Evolutionary conservation across 148 eudicot genomes (phyloP).

Genomic region (Rhododendron kiyosumense): DNA sequence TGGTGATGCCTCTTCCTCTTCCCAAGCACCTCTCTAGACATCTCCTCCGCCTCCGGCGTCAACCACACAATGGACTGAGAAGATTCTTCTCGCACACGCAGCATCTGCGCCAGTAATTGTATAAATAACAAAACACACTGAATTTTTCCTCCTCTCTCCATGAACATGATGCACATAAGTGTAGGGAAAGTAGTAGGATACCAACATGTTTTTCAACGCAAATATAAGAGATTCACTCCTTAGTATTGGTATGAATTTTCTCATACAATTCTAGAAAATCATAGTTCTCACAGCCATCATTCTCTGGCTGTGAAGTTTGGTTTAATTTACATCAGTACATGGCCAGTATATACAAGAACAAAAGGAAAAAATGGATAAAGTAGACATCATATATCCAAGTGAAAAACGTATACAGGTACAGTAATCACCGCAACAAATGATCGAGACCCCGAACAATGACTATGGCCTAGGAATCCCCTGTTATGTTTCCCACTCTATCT

Average conservation of each 20-base stretch:
- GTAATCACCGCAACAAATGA: neutral
- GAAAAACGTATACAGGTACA: neutral
- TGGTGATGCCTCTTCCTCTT: neutral
- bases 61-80: neutral
- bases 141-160: too few species aligned
- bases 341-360: too few species aligned
- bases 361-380: too few species aligned
- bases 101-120: neutral
- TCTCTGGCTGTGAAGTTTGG: neutral
- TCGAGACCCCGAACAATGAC: neutral
- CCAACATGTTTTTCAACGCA: neutral
- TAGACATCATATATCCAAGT: neutral
- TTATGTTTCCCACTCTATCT: neutral
- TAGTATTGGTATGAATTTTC: neutral
- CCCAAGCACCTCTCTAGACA: neutral
- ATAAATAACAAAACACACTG: neutral
- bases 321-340: neutral
- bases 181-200: too few species aligned
- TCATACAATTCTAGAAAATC: neutral
- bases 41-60: neutral
- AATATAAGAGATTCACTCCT: too few species aligned
- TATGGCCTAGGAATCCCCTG: too few species aligned
- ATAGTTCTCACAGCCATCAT: neutral
- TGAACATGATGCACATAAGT: neutral
- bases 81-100: neutral